Percentiles rank a stretch among this genome's conserved stretches.
phyloP scores from a whole-genome alignment of 2,329 filamentous ascomycete genomes.

The Pleomassaria siparia region DNA sequence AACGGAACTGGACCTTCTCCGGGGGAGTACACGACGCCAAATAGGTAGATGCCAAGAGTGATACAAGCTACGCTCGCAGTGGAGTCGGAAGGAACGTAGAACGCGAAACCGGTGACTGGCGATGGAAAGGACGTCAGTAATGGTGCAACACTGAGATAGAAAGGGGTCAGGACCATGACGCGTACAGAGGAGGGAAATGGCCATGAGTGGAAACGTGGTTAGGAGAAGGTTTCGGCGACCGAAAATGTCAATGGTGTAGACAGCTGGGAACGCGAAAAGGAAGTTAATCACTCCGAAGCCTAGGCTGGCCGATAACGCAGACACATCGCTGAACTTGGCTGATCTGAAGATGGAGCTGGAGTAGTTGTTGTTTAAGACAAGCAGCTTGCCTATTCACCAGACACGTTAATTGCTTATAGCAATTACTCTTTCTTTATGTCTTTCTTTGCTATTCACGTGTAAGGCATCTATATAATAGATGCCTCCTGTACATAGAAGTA shows the following conservation, averaged over 20 bases:
- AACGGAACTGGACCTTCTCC: too few species aligned
- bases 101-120: constrained; percentile 24
- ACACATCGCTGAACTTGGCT: constrained; percentile 21
- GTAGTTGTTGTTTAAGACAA: too few species aligned
- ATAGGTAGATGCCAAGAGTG: constrained; percentile 43
- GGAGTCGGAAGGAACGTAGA: constrained; percentile 15
- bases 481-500: too few species aligned
- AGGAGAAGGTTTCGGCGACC: constrained; percentile 29
- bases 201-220: constrained; percentile 31
- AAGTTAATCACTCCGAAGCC: constrained; percentile 32
- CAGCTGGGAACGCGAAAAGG: constrained; percentile 27
- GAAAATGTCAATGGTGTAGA: constrained; percentile 31
- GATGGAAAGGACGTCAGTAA: too few species aligned
- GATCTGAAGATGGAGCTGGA: constrained; percentile 63
- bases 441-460: too few species aligned
- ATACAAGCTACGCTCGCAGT: constrained; percentile 26
- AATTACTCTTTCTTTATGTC: too few species aligned
- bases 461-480: too few species aligned
- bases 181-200: constrained; percentile 21
- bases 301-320: constrained; percentile 29
- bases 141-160: too few species aligned
- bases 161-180: too few species aligned
- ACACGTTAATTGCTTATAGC: too few species aligned
- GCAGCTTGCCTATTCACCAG: too few species aligned
- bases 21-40: constrained; percentile 41